These are phyloP conservation scores for Pichia sp. DNA, from an alignment of 1,139 yeast genomes.

Conservation along the genomic window DNA sequence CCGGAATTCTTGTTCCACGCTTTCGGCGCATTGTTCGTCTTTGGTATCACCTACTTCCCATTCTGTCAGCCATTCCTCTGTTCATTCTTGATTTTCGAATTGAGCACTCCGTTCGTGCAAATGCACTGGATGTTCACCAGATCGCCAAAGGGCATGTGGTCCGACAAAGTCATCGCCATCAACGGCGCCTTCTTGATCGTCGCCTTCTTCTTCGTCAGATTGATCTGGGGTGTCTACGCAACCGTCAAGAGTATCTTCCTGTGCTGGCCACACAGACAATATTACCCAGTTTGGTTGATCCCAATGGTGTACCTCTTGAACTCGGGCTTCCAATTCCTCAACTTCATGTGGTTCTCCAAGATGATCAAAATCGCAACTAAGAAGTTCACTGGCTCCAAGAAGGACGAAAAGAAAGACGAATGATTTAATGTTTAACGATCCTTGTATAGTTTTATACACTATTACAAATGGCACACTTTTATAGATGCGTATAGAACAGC, in stretches of 20 bases:
- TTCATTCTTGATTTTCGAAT: slow-evolving; percentile 51
- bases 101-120: slow-evolving; percentile 60
- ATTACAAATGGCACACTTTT: too few species aligned
- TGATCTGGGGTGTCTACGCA: slow-evolving; percentile 58
- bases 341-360: slow-evolving; percentile 53
- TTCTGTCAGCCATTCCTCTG: slow-evolving; percentile 55
- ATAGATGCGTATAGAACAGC: too few species aligned
- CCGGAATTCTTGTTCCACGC: slow-evolving; percentile 55
- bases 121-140: slow-evolving; percentile 57
- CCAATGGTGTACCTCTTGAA: slow-evolving; percentile 42
- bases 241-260: slow-evolving; percentile 40
- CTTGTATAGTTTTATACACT: too few species aligned
- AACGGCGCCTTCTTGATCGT: slow-evolving; percentile 48
- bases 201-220: slow-evolving; percentile 49
- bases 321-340: slow-evolving; percentile 44
- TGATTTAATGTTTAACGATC: too few species aligned
- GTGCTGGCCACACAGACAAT: slow-evolving; percentile 37
- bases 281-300: slow-evolving; percentile 26
- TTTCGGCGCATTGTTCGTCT: slow-evolving; percentile 51
- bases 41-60: slow-evolving; percentile 42
- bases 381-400: neutral
- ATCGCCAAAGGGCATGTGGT: slow-evolving; percentile 48
- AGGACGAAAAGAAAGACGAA: neutral
- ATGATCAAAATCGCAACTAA: slow-evolving; percentile 47
- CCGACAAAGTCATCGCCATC: slow-evolving; percentile 38